A percentile compares a stretch with the other conserved stretches of the same genome.
Evolutionary conservation across 495 filamentous ascomycete species (phyloP).

Genomic region (Aspergillus asperescens): DNA sequence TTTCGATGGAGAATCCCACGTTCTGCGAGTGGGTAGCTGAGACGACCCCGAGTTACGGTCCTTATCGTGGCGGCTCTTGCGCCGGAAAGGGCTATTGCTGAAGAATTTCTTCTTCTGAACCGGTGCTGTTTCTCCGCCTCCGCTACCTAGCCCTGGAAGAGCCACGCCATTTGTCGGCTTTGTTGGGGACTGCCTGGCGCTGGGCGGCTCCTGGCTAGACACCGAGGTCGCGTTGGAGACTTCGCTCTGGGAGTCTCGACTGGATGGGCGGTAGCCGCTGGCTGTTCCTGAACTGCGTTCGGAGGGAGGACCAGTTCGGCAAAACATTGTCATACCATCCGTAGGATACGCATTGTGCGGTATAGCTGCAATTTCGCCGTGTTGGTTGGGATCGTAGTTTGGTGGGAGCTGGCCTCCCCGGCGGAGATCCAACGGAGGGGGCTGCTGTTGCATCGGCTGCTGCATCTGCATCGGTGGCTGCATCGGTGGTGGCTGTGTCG

Average conservation of each 20-base stretch:
- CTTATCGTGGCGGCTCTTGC: conserved; percentile 85
- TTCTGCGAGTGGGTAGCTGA: conserved; percentile 30
- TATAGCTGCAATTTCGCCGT: conserved; percentile 61
- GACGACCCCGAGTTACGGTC: conserved; percentile 46
- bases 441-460: conserved; percentile 25
- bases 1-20: conserved; percentile 38
- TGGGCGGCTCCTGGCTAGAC: conserved; percentile 71
- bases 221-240: conserved; percentile 85
- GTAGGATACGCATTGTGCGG: conserved; percentile 92
- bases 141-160: conserved; percentile 31
- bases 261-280: conserved; percentile 71
- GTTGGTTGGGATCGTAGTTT: conserved; percentile 51
- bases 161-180: conserved; percentile 54
- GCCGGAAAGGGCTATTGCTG: conserved; percentile 88
- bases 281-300: conserved; percentile 70
- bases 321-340: conserved; percentile 99
- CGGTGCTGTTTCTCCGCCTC: conserved; percentile 55
- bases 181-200: conserved; percentile 60
- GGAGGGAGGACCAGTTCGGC: conserved; percentile 77
- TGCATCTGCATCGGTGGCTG: conserved; percentile 14
- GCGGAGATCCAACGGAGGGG: conserved; percentile 46
- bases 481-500: conserved; percentile 9
- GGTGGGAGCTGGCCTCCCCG: conserved; percentile 45
- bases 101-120: conserved; percentile 90
- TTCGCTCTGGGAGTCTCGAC: conserved; percentile 87